Evolutionary conservation across 805 yeast species (phyloP), one percentile per base, ranked within the genome.

Genomic region (Starmerella stigmatis): DNA sequence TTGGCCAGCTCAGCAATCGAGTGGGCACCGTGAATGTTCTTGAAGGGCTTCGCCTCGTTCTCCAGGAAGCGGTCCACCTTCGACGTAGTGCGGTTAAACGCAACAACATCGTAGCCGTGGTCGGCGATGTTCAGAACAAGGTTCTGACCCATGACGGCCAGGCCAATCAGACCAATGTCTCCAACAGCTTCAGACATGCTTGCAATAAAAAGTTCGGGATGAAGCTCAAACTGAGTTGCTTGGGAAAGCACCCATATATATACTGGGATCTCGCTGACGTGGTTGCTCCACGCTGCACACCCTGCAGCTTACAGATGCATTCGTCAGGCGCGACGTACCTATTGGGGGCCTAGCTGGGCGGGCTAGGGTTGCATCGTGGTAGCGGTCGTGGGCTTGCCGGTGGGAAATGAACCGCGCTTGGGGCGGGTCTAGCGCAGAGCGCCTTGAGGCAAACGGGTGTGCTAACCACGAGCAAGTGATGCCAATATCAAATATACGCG

Each of bases 61-160:
- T 63, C 94, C 60, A 89, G 66, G 72, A 89, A 89, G 62, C 83
- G 86, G 69, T 92, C 97, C 58, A 92, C 98, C 73, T 86, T 89
- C 44, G 94, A 70, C 51, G 80, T 85, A 50, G 97, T 92, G 79
- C 98, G 86, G 92, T 89, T 89, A 82, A 76, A 92, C 52, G 96
- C 96, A 63, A 86, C 95, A 61, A 92, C 97, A 56, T 95, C 86
- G 76, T 77, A 89, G 49, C 96, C 96, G 73, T 89, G 94, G 76
- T 89, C 98, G 59, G 98, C 98, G 63, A 94, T 94, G 71, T 89
- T 89, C 58, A 89, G 76, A 67, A 89, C 86, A 76, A 89, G 74
- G 78, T 89, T 89, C 76, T 68, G 65, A 71, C 98, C 98, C 98
- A 89, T 89, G 59, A 89, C 98, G 81, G 98, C 98, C 77, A 89